Conservation (phyloP, 441 rosid species). For the Gossypium trilobum region DNA sequence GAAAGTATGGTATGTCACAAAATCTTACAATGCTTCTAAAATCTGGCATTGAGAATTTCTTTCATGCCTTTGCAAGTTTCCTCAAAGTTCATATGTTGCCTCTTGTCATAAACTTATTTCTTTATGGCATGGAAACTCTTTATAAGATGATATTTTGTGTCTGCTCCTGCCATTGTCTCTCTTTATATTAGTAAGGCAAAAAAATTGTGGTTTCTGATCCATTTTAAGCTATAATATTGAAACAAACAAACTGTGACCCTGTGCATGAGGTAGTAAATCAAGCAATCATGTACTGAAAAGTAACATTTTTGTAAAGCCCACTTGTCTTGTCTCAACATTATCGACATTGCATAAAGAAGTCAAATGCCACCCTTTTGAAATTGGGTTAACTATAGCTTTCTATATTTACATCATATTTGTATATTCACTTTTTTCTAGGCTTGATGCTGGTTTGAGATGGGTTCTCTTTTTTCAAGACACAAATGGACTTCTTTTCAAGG, state of each 20-base stretch:
- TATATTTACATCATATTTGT: background rate
- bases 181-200: background rate
- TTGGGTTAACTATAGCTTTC: background rate
- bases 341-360: background rate
- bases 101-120: no score
- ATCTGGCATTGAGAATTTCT: background rate
- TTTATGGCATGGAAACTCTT: background rate
- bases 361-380: background rate
- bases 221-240: background rate
- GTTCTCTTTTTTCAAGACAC: slow-evolving; percentile 95
- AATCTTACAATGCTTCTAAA: slow-evolving; percentile 10
- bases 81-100: background rate
- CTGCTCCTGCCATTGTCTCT: background rate
- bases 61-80: slow-evolving; percentile 4
- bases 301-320: background rate
- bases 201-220: background rate
- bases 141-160: slow-evolving; percentile 3
- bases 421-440: slow-evolving; percentile 43
- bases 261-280: background rate
- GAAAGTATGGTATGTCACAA: slow-evolving; percentile 45
- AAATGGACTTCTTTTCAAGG: slow-evolving; percentile 96
- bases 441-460: slow-evolving; percentile 69
- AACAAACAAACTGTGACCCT: background rate
- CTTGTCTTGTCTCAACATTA: background rate
- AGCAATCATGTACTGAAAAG: background rate